Evolutionary conservation across 1,139 yeast species (phyloP), one percentile per base, ranked within the genome.

Genomic region (Debaryomyces fabryi): DNA sequence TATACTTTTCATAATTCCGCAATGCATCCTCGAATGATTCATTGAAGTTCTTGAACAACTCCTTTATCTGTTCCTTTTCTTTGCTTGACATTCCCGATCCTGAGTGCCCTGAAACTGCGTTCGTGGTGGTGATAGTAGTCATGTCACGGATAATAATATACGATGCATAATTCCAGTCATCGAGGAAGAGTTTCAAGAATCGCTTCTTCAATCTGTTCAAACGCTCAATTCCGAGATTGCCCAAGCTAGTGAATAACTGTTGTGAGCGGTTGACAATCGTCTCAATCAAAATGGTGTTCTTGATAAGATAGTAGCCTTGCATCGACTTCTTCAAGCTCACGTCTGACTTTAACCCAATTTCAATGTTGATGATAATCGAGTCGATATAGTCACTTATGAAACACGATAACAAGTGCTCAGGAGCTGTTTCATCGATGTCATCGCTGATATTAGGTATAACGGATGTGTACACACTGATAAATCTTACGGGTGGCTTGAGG

Each of bases 81-180:
- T 91, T 92, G 32, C 81, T 78, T 3, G 83, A 68, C 49, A 72
- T 53, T 44, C 67, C 62, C 10, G 39, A 18, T 2, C 60, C 59
- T 3, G 47, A 37, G 44, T 45, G 50, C 10, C 55, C 55, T 6
- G 41, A 45, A 13, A 46, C 63, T 2, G 72, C 73, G 42, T 64
- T 63, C 18, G 64, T 64, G 32, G 73, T 67, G 41, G 76, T 70
- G 44, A 84, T 82, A 24, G 79, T 78, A 2, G 92, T 83, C 68
- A 85, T 86, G 55, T 85, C 91, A 71, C 78, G 59, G 37, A 92
- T 85, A 47, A 92, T 77, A 47, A 82, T 78, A 24, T 86, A 78
- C 6, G 96, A 91, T 21, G 90, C 84, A 53, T 78, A 78, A 57
- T 88, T 86, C 97, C 97, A 92, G 57, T 86, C 93, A 20, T 86